Evolutionary conservation across 2,329 filamentous ascomycete species (phyloP).

Genomic region (Elsinoe fawcettii): DNA sequence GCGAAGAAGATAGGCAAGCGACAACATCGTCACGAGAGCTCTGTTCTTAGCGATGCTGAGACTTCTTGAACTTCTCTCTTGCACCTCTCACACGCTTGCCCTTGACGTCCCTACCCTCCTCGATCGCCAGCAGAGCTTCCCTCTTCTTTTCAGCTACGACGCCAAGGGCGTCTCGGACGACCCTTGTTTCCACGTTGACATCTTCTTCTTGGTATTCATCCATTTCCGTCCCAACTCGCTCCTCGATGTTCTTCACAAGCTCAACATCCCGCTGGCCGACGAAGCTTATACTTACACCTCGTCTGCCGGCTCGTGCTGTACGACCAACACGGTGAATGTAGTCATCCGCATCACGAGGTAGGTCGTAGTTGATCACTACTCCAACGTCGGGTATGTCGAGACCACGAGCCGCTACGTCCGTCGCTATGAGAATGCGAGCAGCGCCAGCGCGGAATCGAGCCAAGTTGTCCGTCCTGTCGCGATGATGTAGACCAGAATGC

Average conservation of each 20-base stretch:
- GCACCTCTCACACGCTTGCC: constrained; percentile 59
- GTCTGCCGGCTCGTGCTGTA: constrained; percentile 83
- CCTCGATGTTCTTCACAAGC: constrained; percentile 83
- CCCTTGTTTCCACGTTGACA: constrained; percentile 86
- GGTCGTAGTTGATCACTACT: constrained; percentile 89
- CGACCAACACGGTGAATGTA: constrained; percentile 96
- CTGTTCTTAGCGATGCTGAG: background rate
- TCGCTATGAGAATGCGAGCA: constrained; percentile 84
- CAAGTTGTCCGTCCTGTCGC: constrained; percentile 77
- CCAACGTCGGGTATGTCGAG: constrained; percentile 90
- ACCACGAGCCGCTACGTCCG: constrained; percentile 88
- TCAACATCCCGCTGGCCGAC: constrained; percentile 90
- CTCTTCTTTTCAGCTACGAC: constrained; percentile 91
- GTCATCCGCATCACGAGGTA: constrained; percentile 91
- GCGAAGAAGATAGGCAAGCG: background rate
- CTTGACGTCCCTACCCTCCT: constrained; percentile 82
- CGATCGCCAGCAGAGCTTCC: constrained; percentile 82
- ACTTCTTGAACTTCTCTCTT: constrained; percentile 19
- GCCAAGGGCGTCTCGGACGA: constrained; percentile 78
- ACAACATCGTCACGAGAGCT: background rate
- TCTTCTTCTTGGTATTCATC: constrained; percentile 78
- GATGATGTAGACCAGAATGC: constrained; percentile 79
- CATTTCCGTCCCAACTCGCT: constrained; percentile 71
- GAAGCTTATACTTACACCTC: constrained; percentile 75
- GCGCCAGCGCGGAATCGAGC: constrained; percentile 84